These are phyloP conservation scores for Leccinellum albellum DNA, from an alignment of 768 basidiomycete species.

Conservation along the genomic window DNA sequence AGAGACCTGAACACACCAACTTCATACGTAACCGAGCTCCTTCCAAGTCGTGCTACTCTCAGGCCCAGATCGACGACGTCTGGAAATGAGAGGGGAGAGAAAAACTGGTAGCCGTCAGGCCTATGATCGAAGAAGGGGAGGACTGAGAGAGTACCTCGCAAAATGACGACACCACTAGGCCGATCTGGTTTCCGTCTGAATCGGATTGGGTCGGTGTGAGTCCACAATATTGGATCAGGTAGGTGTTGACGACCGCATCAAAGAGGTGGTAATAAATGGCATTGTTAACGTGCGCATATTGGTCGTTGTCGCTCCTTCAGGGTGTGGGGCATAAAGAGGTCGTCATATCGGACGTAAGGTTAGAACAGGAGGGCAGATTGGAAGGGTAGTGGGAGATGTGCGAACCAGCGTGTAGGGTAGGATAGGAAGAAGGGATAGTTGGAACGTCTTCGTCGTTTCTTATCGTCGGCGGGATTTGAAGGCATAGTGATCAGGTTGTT, in stretches of 20 bases:
- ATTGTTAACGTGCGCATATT: constrained; percentile 81
- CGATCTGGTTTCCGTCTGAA: constrained; percentile 43
- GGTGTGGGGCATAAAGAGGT: background rate
- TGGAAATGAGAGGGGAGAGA: constrained; percentile 70
- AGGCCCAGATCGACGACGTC: constrained; percentile 67
- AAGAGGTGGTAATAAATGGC: constrained; percentile 77
- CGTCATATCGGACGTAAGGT: background rate
- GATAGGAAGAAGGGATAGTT: constrained; percentile 60
- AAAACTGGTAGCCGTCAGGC: constrained; percentile 46
- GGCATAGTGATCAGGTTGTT: too few relatives aligned
- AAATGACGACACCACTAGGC: constrained; percentile 74
- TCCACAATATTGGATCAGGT: constrained; percentile 63
- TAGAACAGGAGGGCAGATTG: constrained; percentile 3
- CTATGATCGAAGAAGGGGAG: background rate
- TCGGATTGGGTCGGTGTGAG: constrained; percentile 46
- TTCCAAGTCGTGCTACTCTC: constrained; percentile 63
- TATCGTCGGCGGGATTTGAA: constrained; percentile 6
- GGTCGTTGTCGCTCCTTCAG: constrained; percentile 83
- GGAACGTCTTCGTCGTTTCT: constrained; percentile 40
- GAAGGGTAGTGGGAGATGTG: background rate
- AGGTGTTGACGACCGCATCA: constrained; percentile 79
- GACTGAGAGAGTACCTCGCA: constrained; percentile 46
- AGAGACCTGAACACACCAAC: constrained; percentile 64
- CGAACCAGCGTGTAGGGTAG: constrained; percentile 69
- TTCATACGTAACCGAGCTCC: constrained; percentile 75